Conservation (phyloP, 495 filamentous ascomycete genomes). For the Penicillium robsamsonii region DNA sequence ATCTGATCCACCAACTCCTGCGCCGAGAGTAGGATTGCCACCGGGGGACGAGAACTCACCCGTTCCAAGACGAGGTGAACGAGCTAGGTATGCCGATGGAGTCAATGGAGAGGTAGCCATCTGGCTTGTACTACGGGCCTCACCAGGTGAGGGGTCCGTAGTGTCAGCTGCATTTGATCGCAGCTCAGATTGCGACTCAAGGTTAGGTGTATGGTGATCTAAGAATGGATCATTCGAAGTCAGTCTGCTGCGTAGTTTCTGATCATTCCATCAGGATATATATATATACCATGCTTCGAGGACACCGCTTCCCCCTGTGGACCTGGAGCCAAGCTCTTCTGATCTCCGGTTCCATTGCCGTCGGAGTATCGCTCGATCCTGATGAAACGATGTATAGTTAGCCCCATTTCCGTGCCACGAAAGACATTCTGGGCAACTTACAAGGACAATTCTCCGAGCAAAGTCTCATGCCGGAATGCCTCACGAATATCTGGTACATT, state of each 20-base stretch:
- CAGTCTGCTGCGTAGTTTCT: background rate
- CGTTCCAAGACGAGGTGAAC: slow-evolving; percentile 18
- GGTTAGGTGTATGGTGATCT: slow-evolving; percentile 2
- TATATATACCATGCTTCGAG: slow-evolving; percentile 3
- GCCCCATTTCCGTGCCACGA: background rate
- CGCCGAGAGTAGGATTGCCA: slow-evolving; percentile 22
- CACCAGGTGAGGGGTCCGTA: background rate
- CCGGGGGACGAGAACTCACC: slow-evolving; percentile 14
- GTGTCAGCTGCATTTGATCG: background rate
- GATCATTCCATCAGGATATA: background rate
- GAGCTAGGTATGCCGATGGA: slow-evolving; percentile 5
- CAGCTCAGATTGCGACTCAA: background rate
- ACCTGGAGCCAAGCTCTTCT: slow-evolving; percentile 15
- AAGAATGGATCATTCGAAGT: background rate
- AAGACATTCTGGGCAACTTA: slow-evolving; percentile 40
- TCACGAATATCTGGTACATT: slow-evolving; percentile 93
- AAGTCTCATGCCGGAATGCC: slow-evolving; percentile 81
- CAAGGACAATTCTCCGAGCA: slow-evolving; percentile 79
- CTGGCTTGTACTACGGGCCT: background rate
- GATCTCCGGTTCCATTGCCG: slow-evolving; percentile 15
- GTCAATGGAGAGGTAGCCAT: slow-evolving; percentile 4
- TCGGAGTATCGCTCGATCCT: slow-evolving; percentile 36
- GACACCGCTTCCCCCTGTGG: slow-evolving; percentile 1
- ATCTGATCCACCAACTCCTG: slow-evolving; percentile 41
- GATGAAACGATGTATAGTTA: background rate